These are phyloP conservation scores for Ogataea angusta DNA, from an alignment of 805 yeast genomes.

Conservation along the genomic window DNA sequence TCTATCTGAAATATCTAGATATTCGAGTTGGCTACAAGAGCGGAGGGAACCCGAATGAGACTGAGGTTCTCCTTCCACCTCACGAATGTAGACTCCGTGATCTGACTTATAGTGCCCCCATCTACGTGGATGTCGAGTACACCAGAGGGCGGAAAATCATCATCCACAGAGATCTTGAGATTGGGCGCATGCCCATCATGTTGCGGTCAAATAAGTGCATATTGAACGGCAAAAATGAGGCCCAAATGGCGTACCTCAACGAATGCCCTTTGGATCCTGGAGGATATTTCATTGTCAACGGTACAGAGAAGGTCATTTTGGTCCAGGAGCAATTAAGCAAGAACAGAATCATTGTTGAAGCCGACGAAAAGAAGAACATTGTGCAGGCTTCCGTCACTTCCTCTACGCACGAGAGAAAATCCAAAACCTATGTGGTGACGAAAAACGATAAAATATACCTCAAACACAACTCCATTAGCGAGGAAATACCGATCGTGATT, in stretches of 20 bases:
- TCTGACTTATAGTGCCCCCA: constrained; percentile 91
- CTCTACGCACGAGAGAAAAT: constrained; percentile 96
- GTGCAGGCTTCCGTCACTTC: constrained; percentile 98
- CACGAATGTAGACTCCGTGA: constrained; percentile 96
- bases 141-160: constrained; percentile 93
- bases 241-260: constrained; percentile 79
- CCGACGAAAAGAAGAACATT: constrained; percentile 89
- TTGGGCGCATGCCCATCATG: constrained; percentile 99
- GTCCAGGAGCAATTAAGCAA: constrained; percentile 96
- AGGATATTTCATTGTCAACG: constrained; percentile 96
- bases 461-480: constrained; percentile 93
- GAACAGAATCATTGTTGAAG: constrained; percentile 96
- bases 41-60: constrained; percentile 41
- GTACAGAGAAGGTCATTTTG: constrained; percentile 94
- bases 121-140: constrained; percentile 94
- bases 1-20: constrained; percentile 87
- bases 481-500: constrained; percentile 92
- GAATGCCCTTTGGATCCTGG: constrained; percentile 99
- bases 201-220: constrained; percentile 89
- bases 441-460: constrained; percentile 85
- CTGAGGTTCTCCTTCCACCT: constrained; percentile 73
- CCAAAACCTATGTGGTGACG: constrained; percentile 93
- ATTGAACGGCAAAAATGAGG: constrained; percentile 71
- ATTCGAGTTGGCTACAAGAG: constrained; percentile 85
- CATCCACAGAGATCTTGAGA: constrained; percentile 84